A percentile compares a stretch with the other conserved stretches of the same genome.
These are phyloP conservation scores for Saitoella complicata DNA, from an alignment of 805 yeast species.

Conservation along the genomic window DNA sequence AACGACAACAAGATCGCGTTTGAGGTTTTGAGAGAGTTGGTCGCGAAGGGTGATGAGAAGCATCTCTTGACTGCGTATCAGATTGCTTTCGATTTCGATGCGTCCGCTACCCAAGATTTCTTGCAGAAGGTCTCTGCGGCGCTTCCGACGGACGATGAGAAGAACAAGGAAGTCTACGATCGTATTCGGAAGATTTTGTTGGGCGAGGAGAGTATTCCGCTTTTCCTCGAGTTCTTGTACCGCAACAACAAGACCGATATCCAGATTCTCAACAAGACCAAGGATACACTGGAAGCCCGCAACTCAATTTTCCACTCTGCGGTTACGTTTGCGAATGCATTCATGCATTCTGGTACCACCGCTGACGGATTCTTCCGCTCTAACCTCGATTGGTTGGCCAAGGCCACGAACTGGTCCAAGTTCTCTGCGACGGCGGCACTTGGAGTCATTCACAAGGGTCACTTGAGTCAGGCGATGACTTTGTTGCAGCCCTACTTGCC, in stretches of 20 bases:
- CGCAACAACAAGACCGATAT: slow-evolving; percentile 79
- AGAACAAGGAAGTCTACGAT: slow-evolving; percentile 1
- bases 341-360: slow-evolving; percentile 91
- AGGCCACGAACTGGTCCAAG: slow-evolving; percentile 97
- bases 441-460: slow-evolving; percentile 94
- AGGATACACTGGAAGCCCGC: slow-evolving; percentile 71
- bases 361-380: slow-evolving; percentile 82
- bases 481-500: slow-evolving; percentile 85
- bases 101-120: slow-evolving; percentile 80
- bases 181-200: slow-evolving; percentile 54
- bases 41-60: slow-evolving; percentile 28
- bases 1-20: slow-evolving; percentile 62
- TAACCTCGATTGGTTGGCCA: slow-evolving; percentile 88
- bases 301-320: slow-evolving; percentile 92
- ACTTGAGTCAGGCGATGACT: slow-evolving; percentile 74
- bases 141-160: slow-evolving; percentile 16
- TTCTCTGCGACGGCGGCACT: slow-evolving; percentile 95
- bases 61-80: slow-evolving; percentile 59
- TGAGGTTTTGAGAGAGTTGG: slow-evolving; percentile 45
- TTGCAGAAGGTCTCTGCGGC: slow-evolving; percentile 34
- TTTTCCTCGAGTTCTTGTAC: slow-evolving; percentile 71
- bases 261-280: slow-evolving; percentile 64
- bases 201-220: slow-evolving; percentile 90
- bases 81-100: slow-evolving; percentile 87
- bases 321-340: slow-evolving; percentile 84